phyloP scores from a whole-genome alignment of 1,139 yeast genomes.

The Yamadazyma songkhlaensis region DNA sequence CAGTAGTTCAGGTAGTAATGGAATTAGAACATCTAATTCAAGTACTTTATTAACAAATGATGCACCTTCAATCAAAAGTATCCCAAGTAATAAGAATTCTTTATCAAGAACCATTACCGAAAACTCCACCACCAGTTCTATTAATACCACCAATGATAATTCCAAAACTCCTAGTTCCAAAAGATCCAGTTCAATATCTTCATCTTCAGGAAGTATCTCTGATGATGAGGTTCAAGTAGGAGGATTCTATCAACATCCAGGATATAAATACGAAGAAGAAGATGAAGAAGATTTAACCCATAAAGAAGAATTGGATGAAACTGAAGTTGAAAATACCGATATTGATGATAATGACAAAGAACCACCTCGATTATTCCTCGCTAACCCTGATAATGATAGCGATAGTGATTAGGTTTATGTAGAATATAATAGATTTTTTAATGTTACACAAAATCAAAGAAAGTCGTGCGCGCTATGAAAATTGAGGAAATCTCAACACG shows the following conservation, averaged over 20 bases:
- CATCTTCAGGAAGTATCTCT: slow-evolving; percentile 18
- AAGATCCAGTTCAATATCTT: slow-evolving; percentile 8
- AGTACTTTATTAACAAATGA: slow-evolving; percentile 13
- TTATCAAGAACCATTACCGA: slow-evolving; percentile 31
- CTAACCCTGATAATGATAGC: slow-evolving; percentile 59
- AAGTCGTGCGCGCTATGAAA: slow-evolving; percentile 1
- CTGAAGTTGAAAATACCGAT: slow-evolving; percentile 7
- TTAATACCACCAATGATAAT: slow-evolving; percentile 20
- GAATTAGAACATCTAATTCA: slow-evolving; percentile 12
- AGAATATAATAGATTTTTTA: not conserved
- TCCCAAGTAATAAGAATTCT: slow-evolving; percentile 19
- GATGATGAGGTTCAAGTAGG: slow-evolving; percentile 22
- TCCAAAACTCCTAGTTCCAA: slow-evolving; percentile 5
- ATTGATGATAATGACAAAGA: slow-evolving; percentile 27
- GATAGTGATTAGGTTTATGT: slow-evolving; percentile 8
- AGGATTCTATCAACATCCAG: slow-evolving; percentile 46
- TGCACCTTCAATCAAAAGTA: slow-evolving; percentile 11
- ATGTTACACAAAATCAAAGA: not conserved
- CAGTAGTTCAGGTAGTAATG: not conserved
- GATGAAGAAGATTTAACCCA: slow-evolving; percentile 5
- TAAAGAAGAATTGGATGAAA: slow-evolving; percentile 19
- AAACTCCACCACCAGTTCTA: slow-evolving; percentile 19
- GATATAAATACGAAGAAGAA: slow-evolving; percentile 26
- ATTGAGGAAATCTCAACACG: slow-evolving; percentile 6
- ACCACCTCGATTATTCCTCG: slow-evolving; percentile 54